Evolutionary conservation across 2,329 filamentous ascomycete species (phyloP).

Genomic region (Cordyceps tenuipes): DNA sequence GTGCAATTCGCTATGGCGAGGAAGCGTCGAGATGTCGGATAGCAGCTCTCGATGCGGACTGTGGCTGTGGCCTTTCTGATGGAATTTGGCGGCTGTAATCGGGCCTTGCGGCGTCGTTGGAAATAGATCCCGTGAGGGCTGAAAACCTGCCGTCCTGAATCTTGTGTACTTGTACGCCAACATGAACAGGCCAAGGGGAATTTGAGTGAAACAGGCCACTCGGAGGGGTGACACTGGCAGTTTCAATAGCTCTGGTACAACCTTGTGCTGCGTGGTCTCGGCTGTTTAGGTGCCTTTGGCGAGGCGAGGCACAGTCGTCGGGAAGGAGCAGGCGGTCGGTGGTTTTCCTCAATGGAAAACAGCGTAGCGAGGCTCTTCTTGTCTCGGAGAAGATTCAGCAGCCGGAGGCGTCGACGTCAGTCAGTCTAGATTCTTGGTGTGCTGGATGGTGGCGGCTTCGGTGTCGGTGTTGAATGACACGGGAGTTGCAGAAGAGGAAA

Average conservation of each 20-base stretch:
- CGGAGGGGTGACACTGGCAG: not conserved
- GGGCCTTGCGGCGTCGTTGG: not conserved
- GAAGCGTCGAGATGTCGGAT: not conserved
- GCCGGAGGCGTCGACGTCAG: not conserved
- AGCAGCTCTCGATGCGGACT: not conserved
- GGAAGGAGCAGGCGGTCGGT: not conserved
- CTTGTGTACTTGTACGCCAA: not conserved
- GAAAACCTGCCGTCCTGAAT: not conserved
- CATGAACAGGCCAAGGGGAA: not conserved
- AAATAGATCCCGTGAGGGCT: not conserved
- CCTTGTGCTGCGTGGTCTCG: constrained; percentile 9
- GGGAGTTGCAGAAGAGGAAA: not conserved
- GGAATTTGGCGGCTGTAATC: not conserved
- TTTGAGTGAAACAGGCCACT: constrained; percentile 4
- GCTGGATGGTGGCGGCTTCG: too few relatives aligned
- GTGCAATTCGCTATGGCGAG: not conserved
- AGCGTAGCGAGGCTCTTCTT: not conserved
- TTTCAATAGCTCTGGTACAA: constrained; percentile 7
- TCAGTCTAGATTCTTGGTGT: not conserved
- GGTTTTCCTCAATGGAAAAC: not conserved
- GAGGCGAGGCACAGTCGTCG: not conserved
- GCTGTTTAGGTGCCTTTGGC: constrained; percentile 7
- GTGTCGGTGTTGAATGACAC: not conserved
- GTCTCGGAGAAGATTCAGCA: not conserved
- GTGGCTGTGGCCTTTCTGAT: not conserved